phyloP scores from a whole-genome alignment of 768 basidiomycete genomes.

The Strobilomyces echinocephalus region DNA sequence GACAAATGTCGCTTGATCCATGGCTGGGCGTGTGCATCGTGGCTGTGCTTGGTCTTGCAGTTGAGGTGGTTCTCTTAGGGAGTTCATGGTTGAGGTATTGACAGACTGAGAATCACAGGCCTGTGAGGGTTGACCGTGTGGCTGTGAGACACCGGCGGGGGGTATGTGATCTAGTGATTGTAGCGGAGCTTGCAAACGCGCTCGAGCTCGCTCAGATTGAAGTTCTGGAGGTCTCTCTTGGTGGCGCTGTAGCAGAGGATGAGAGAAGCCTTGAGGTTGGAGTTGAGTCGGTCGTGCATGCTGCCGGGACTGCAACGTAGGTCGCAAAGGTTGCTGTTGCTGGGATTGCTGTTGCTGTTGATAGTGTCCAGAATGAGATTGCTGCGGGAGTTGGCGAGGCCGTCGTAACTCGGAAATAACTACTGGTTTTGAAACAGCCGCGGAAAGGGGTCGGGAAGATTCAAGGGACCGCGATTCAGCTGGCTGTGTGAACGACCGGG shows the following conservation, averaged over 20 bases:
- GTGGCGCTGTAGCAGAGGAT: not conserved
- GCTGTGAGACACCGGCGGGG: slow-evolving; percentile 1
- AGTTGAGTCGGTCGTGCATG: not conserved
- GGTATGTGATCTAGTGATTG: not conserved
- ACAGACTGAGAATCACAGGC: not conserved
- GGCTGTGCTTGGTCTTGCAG: slow-evolving; percentile 10
- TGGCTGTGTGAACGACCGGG: not conserved
- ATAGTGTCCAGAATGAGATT: not conserved
- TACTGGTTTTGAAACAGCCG: not conserved
- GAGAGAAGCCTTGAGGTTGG: not conserved
- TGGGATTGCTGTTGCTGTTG: not conserved
- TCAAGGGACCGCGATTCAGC: not conserved
- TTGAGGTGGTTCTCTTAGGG: not conserved
- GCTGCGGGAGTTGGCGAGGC: not conserved
- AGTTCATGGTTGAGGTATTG: not conserved
- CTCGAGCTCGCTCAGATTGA: not conserved
- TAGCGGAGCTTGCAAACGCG: not conserved
- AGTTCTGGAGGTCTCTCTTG: not conserved
- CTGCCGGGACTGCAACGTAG: not conserved
- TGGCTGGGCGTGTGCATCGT: not conserved
- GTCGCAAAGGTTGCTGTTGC: slow-evolving; percentile 1
- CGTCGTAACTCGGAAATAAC: not conserved
- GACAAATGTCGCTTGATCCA: slow-evolving; percentile 17
- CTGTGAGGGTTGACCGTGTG: not conserved
- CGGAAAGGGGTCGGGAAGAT: not conserved